Percentiles rank a stretch among this genome's conserved stretches.
phyloP scores from a whole-genome alignment of 2,329 filamentous ascomycete species.

The Colletotrichum paranaense region DNA sequence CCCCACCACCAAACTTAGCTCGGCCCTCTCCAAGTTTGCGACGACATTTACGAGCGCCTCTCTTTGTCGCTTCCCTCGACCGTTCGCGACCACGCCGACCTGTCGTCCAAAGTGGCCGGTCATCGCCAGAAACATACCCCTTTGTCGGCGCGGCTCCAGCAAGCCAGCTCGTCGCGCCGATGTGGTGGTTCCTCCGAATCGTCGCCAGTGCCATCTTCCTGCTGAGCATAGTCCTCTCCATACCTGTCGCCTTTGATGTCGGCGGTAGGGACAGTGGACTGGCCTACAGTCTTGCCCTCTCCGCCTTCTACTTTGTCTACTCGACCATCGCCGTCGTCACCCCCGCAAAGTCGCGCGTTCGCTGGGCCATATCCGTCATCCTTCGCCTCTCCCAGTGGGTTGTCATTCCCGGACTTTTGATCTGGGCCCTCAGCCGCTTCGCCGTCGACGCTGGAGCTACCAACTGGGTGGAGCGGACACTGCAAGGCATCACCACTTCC shows the following conservation, averaged over 20 bases:
- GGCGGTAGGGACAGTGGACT: conserved; percentile 94
- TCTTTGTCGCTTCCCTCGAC: not conserved
- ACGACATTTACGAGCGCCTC: conserved; percentile 1
- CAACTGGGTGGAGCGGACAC: conserved; percentile 85
- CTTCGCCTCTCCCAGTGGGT: conserved; percentile 87
- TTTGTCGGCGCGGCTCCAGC: conserved; percentile 38
- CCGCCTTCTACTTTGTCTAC: conserved; percentile 90
- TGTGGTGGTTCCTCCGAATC: conserved; percentile 86
- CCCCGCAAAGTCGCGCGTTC: conserved; percentile 80
- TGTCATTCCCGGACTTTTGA: conserved; percentile 85
- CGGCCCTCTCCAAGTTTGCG: conserved; percentile 12
- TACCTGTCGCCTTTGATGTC: conserved; percentile 97
- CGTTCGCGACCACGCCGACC: not conserved
- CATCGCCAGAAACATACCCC: conserved; percentile 11
- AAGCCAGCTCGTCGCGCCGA: conserved; percentile 56
- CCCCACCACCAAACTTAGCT: not conserved
- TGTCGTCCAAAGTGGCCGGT: conserved; percentile 27
- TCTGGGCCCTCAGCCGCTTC: conserved; percentile 96
- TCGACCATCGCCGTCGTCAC: conserved; percentile 84
- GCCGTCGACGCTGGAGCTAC: conserved; percentile 85
- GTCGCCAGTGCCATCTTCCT: conserved; percentile 87
- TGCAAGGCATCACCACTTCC: conserved; percentile 72
- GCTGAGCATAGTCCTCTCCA: conserved; percentile 91
- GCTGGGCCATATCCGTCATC: conserved; percentile 75
- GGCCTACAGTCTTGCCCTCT: conserved; percentile 90